Evolutionary conservation across 345 rosid genomes (phyloP).

Genomic region (Moricandia arvensis): DNA sequence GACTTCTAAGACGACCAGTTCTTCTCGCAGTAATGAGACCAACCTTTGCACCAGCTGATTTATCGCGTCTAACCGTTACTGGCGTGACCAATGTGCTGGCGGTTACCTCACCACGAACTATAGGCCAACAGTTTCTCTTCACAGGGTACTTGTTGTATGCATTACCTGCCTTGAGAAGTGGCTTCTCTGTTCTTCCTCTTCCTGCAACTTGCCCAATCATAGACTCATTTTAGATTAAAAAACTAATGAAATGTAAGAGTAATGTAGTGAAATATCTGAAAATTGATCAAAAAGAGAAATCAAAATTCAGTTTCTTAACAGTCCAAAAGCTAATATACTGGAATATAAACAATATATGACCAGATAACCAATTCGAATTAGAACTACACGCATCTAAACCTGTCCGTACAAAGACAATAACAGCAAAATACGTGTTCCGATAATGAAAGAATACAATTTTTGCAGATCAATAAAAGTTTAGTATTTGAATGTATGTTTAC

Average conservation of each 20-base stretch:
- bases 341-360: too few relatives aligned
- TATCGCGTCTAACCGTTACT: constrained; percentile 64
- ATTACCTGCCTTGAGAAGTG: constrained; percentile 67
- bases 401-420: neutral
- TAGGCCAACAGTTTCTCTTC: constrained; percentile 77
- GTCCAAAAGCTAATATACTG: too few relatives aligned
- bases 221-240: too few relatives aligned
- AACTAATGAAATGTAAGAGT: too few relatives aligned
- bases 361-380: neutral
- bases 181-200: constrained; percentile 79
- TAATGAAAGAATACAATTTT: too few relatives aligned
- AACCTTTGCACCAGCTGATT: constrained; percentile 56
- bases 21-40: constrained; percentile 68
- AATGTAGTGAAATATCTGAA: too few relatives aligned
- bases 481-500: too few relatives aligned
- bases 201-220: constrained; percentile 72
- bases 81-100: constrained; percentile 73
- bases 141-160: constrained; percentile 64
- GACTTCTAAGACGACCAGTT: constrained; percentile 65
- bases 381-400: neutral
- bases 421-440: too few relatives aligned
- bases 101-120: constrained; percentile 78
- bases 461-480: too few relatives aligned
- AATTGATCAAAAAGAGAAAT: too few relatives aligned
- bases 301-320: too few relatives aligned